Evolutionary conservation across 1,139 yeast genomes (phyloP).

Genomic region (Suhomyces maxii): DNA sequence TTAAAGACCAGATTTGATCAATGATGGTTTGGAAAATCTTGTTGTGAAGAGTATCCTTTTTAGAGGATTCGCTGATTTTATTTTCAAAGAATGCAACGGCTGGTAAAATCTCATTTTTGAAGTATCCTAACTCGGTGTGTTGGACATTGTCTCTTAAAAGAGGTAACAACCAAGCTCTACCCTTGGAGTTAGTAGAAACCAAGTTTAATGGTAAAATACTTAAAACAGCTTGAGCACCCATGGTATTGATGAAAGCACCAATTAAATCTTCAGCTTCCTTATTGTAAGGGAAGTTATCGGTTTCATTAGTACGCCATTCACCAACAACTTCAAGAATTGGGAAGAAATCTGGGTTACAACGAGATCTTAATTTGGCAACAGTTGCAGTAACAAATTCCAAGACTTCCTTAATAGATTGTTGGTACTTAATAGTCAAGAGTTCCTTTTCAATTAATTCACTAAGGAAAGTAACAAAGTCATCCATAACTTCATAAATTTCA

Average conservation of each 20-base stretch:
- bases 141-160: constrained; percentile 82
- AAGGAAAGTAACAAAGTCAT: constrained; percentile 49
- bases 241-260: constrained; percentile 70
- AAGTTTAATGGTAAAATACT: constrained; percentile 77
- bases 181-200: constrained; percentile 44
- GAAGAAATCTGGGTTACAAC: constrained; percentile 73
- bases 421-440: constrained; percentile 71
- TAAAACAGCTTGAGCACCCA: constrained; percentile 87
- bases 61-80: constrained; percentile 43
- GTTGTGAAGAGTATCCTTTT: constrained; percentile 58
- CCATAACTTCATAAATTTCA: constrained; percentile 56
- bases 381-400: constrained; percentile 68
- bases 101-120: constrained; percentile 65
- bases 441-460: constrained; percentile 55
- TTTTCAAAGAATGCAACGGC: constrained; percentile 57
- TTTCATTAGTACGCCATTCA: constrained; percentile 79
- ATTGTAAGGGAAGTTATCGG: constrained; percentile 67
- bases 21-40: constrained; percentile 80
- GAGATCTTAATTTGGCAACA: constrained; percentile 61
- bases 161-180: constrained; percentile 97
- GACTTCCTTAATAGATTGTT: constrained; percentile 73
- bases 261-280: constrained; percentile 79
- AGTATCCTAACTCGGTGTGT: constrained; percentile 67
- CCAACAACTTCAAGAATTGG: constrained; percentile 73
- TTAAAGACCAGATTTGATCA: constrained; percentile 89